Conservation (phyloP, 1,139 yeast genomes). For the Taphrina sp. region DNA sequence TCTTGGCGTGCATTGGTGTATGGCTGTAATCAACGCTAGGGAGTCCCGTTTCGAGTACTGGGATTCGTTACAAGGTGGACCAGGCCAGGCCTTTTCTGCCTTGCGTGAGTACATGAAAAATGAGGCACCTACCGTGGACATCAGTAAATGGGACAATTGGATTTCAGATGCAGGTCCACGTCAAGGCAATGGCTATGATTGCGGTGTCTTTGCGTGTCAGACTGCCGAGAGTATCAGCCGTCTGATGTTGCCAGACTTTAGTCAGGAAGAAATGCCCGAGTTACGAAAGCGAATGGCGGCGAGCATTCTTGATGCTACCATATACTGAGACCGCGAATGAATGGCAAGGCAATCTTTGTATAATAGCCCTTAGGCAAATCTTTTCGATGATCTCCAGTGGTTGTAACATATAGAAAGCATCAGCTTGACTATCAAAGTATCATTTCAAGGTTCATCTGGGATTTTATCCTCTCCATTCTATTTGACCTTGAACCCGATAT, state of each 20-base stretch:
- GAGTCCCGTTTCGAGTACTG: slow-evolving; percentile 61
- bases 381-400: too few relatives aligned
- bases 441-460: too few relatives aligned
- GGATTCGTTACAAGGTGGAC: slow-evolving; percentile 71
- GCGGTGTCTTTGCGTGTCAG: slow-evolving; percentile 91
- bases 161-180: slow-evolving; percentile 59
- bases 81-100: slow-evolving; percentile 54
- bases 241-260: slow-evolving; percentile 52
- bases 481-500: too few relatives aligned
- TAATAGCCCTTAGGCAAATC: too few relatives aligned
- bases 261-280: slow-evolving; percentile 66
- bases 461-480: too few relatives aligned
- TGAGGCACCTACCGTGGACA: slow-evolving; percentile 46
- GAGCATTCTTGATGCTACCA: slow-evolving; percentile 44
- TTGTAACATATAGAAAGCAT: too few relatives aligned
- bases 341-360: too few relatives aligned
- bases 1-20: slow-evolving; percentile 86
- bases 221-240: slow-evolving; percentile 64
- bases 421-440: too few relatives aligned
- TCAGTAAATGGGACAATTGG: slow-evolving; percentile 40
- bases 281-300: slow-evolving; percentile 72
- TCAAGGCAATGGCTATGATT: slow-evolving; percentile 86
- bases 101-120: slow-evolving; percentile 61
- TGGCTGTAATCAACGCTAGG: slow-evolving; percentile 70
- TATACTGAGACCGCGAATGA: slow-evolving; percentile 11